Base-by-base conservation (phyloP, 2,329 filamentous ascomycete species). In the Curvularia sp. region DNA sequence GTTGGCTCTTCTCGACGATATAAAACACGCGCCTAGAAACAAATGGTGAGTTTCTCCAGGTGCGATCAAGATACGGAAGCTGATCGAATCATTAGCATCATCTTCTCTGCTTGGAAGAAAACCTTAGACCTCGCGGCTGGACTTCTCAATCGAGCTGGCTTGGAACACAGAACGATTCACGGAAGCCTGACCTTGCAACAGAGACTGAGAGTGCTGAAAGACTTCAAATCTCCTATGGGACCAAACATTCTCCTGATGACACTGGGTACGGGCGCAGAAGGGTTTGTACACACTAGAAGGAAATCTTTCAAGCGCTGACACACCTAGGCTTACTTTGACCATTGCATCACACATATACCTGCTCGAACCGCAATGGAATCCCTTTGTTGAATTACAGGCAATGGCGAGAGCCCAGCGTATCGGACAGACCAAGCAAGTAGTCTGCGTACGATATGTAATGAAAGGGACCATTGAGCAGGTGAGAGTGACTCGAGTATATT, bases 71-170 rank as follows among this genome's bases (percentile, higher is more conserved):
- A 39, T 42, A 43, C 23, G 25, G 34, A 45, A 25, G 30, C 46
- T 53, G 32, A 53, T n/a, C 8, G 25, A 45, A 49, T 18, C 28
- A 39, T 38, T 25, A 77, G 75, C 48, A 68, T 77, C 49, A 60
- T 77, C 13, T 77, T 77, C 56, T 75, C 73, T 18, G 72, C 58
- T 23, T 78, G 75, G 76, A 76, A 67, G 10, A 73, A 70, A 23
- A 76, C 70, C 42, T 61, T 78, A 2, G 67, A 73, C 49, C 46
- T 76, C 43, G 53, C 74, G 13, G 67, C 64, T 32, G 51, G 57
- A 28, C 61, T 74, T 18, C 60, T 75, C 30, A 51, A 25, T 5
- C 54, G 50, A n/a, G 49, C 66, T 15, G 38, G 45, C 21, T 66
- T 77, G 36, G 60, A 21, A 41, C 32, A 53, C 60, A 21, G 18